Conservation (phyloP, 2,329 filamentous ascomycete species). For the Aspergillus latus region DNA sequence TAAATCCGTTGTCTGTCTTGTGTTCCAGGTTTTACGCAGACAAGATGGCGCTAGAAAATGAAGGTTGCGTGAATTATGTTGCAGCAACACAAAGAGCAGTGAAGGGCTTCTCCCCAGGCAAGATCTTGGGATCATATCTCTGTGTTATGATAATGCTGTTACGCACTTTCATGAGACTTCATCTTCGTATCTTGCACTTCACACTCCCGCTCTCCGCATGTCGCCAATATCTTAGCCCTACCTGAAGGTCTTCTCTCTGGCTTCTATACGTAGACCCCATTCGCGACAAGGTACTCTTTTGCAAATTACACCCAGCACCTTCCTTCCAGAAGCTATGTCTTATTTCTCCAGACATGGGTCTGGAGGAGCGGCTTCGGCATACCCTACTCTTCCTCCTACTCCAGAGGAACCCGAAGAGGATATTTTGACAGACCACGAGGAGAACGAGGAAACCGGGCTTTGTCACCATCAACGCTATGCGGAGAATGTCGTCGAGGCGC, state of each 20-base stretch:
- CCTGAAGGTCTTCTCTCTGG: neutral
- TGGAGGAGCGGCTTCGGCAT: neutral
- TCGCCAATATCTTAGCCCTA: neutral
- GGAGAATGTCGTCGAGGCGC: no score
- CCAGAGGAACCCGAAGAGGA: neutral
- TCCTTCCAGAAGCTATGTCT: neutral
- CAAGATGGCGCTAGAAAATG: neutral
- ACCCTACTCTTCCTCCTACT: neutral
- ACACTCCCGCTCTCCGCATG: neutral
- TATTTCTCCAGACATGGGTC: neutral
- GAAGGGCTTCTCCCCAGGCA: neutral
- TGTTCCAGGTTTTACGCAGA: neutral
- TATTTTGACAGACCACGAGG: neutral
- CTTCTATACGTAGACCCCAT: neutral
- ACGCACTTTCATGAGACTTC: neutral
- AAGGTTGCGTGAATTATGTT: slow-evolving; percentile 2
- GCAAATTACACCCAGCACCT: neutral
- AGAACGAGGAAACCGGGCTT: neutral
- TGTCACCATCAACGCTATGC: no score
- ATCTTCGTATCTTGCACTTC: neutral
- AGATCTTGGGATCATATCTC: neutral
- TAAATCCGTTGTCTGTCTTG: neutral
- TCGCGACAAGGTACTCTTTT: neutral
- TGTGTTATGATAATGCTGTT: neutral
- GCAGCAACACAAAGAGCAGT: neutral